Evolutionary conservation across 768 basidiomycete genomes (phyloP), one percentile per base, ranked within the genome.

Genomic region (Clavulina sp.): DNA sequence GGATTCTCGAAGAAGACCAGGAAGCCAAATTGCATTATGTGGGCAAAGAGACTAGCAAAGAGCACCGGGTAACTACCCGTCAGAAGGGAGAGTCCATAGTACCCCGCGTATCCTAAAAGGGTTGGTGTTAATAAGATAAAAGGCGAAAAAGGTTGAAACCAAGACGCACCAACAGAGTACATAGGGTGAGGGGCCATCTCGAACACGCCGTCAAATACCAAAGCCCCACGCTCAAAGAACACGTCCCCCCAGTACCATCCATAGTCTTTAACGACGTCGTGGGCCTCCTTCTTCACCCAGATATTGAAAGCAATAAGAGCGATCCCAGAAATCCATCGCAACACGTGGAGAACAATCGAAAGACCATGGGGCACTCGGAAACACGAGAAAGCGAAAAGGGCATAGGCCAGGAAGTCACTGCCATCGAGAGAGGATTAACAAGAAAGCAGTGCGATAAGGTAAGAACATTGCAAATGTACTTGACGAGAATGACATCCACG

Each of bases 201-300:
- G 58, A 96, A 99, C 18, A 99, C 93, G 16, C 95, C 95, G 62
- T 99, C 93, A 60, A 99, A 99, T 2, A 96, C 82, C 13, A 97
- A 72, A 40, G 83, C 80, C 40, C 86, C 86, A n/a, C 85, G 80
- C 63, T 87, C 84, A 70, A 89, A 88, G 68, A 89, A 89, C 52
- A 80, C 80, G 58, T 89, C 86, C 6, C 86, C 91, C 88, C 88
- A 89, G 64, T 91, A 96, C 91, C 89, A 96, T 16, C 91, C 92
- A 58, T 93, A 96, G 61, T 96, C 93, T 60, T 95, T 97, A 55
- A 97, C 91, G 47, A 97, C 88, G 50, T 88, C 76, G 63, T 99
- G 95, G 0, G 95, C 95, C 61, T 97, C 93, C 2, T 84, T 85
- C 63, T 99, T 99, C 56, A 99, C 89, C 91, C 92, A 97, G 32